phyloP scores from a whole-genome alignment of 2,329 filamentous ascomycete species.

The Fusarium siculi region DNA sequence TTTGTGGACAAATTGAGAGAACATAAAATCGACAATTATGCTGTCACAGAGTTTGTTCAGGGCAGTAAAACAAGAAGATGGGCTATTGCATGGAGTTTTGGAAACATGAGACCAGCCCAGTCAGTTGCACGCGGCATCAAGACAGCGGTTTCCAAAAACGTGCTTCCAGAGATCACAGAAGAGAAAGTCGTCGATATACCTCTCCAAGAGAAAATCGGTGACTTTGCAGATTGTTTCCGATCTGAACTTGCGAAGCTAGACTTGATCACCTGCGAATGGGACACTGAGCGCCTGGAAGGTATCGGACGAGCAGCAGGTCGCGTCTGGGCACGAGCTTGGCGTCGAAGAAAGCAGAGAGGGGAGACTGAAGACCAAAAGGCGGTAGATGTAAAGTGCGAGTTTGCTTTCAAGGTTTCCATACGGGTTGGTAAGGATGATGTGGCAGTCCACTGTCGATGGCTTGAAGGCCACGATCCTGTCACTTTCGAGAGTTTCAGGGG shows the following conservation, averaged over 20 bases:
- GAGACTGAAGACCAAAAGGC: conserved; percentile 35
- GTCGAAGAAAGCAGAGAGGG: conserved; percentile 66
- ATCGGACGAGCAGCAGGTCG: conserved; percentile 73
- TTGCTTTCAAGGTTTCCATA: conserved; percentile 70
- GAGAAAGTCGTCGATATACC: conserved; percentile 59
- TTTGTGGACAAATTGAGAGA: conserved; percentile 69
- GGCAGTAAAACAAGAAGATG: conserved; percentile 83
- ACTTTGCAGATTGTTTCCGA: conserved; percentile 51
- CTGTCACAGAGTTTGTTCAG: conserved; percentile 82
- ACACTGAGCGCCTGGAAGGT: conserved; percentile 62
- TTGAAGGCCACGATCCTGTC: conserved; percentile 77
- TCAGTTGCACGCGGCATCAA: conserved; percentile 57
- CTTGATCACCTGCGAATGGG: conserved; percentile 72
- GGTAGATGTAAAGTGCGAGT: conserved; percentile 51
- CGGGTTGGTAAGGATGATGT: conserved; percentile 54
- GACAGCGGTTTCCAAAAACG: conserved; percentile 52
- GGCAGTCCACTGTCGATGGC: conserved; percentile 66
- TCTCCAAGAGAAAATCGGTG: conserved; percentile 52
- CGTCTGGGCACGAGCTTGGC: conserved; percentile 81
- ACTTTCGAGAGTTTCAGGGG: conserved; percentile 91
- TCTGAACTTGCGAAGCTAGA: conserved; percentile 65
- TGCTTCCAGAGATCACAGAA: conserved; percentile 58
- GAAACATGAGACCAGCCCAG: conserved; percentile 69
- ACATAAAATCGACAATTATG: conserved; percentile 77
- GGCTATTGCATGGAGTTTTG: conserved; percentile 90